Evolutionary conservation across 306 rosid species (phyloP), one percentile per base, ranked within the genome.

Genomic region (Calophaca sinica): DNA sequence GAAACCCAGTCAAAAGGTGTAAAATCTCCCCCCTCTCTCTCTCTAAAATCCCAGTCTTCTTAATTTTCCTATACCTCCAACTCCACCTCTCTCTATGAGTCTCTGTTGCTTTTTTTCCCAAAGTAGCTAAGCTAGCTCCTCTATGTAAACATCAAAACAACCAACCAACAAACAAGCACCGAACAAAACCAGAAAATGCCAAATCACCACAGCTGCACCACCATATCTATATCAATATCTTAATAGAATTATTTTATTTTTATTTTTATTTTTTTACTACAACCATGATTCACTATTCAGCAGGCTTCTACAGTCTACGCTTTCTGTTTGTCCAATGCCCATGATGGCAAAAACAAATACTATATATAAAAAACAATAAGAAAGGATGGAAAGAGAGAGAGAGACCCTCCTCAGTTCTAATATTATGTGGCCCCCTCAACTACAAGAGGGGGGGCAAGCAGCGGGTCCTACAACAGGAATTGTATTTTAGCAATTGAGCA

Each of bases 121-220:
- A 88, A 68, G 67, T n/a, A 54, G 87, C 61, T 1, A 73, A 66
- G 58, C 62, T 62, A 48, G 41, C 44, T 28, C 39, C 71, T 42
- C 76, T 44, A 60, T 65, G 77, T 49, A 62, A 60, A 48, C 79
- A 53, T 33, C 44, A 46, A 83, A 80, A 57, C 51, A 77, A 68
- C 75, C 42, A 77, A 80, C 84, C 84, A 80, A 78, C 79, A 77
- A 83, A 85, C 46, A 70, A 33, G 67, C 82, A 76, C 82, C 84
- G 79, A 81, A 76, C 67, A 76, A 77, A 81, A 53, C 78, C 82
- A 80, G 54, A 75, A 80, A 76, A 82, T 68, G 71, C 82, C 83
- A 83, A 82, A 64, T 67, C 63, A 75, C 72, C 69, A 85, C 86
- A 75, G 71, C 76, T 61, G 38, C 79, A 49, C 45, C 55, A 53